These are phyloP conservation scores for Neurospora sublineolata DNA, from an alignment of 495 filamentous ascomycete species.

Conservation along the genomic window DNA sequence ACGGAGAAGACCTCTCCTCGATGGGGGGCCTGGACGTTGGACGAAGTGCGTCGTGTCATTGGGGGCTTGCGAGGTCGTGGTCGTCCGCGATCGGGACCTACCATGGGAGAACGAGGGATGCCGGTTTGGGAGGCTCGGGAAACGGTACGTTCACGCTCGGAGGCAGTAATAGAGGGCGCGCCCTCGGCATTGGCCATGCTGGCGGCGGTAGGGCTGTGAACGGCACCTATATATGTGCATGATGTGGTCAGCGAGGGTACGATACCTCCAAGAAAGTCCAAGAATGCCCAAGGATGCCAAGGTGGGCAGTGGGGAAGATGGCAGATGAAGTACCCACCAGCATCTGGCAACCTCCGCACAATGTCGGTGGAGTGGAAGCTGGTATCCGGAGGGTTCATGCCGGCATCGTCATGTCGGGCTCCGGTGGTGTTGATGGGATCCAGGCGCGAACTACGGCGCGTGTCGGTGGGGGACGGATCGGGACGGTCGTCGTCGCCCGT, in stretches of 20 bases:
- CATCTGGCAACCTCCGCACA: conserved; percentile 33
- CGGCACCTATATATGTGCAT: conserved; percentile 6
- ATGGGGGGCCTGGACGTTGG: conserved; percentile 60
- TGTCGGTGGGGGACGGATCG: conserved; percentile 32
- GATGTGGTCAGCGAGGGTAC: neutral
- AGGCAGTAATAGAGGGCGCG: conserved; percentile 17
- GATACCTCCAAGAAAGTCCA: neutral
- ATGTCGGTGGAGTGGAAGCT: conserved; percentile 38
- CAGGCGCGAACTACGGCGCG: conserved; percentile 24
- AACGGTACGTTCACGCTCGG: conserved; percentile 18
- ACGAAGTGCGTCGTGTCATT: conserved; percentile 59
- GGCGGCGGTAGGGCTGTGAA: conserved; percentile 22
- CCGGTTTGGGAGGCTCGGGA: conserved; percentile 12
- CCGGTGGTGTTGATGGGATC: conserved; percentile 10
- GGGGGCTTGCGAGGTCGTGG: conserved; percentile 56
- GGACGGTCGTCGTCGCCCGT: conserved; percentile 18
- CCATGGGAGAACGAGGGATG: conserved; percentile 38
- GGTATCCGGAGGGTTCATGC: conserved; percentile 17
- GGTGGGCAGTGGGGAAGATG: neutral
- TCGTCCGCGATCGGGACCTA: conserved; percentile 46
- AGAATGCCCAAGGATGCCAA: neutral
- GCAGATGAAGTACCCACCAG: conserved; percentile 22
- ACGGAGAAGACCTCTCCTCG: conserved; percentile 85
- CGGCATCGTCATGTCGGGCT: neutral
- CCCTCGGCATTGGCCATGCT: conserved; percentile 13